Conservation (phyloP, 768 basidiomycete genomes). For the Mycena indigotica region DNA sequence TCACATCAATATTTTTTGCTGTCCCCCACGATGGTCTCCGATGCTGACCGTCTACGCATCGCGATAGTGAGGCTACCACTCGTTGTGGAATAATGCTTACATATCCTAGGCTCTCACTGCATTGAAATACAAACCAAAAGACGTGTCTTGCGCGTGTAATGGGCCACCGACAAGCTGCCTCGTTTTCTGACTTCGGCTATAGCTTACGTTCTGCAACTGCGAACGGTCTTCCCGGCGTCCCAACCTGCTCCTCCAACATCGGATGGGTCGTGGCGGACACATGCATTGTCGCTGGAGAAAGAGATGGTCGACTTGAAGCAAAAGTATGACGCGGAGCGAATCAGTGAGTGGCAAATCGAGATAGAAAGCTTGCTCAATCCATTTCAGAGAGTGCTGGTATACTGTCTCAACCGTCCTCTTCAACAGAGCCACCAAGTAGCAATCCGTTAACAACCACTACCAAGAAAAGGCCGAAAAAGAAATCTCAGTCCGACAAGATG, state of each 20-base stretch:
- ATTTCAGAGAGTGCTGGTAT: too few species aligned
- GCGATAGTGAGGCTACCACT: conserved; percentile 38
- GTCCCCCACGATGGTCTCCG: conserved; percentile 12
- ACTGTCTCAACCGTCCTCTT: too few species aligned
- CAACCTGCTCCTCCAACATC: conserved; percentile 20
- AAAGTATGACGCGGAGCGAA: conserved; percentile 43
- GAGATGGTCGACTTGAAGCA: conserved; percentile 39
- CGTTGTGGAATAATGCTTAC: conserved; percentile 1
- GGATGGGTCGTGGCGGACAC: conserved; percentile 41
- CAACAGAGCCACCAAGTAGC: neutral
- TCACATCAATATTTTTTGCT: neutral
- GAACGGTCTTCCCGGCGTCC: conserved; percentile 34
- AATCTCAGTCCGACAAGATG: conserved; percentile 9
- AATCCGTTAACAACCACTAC: conserved; percentile 3
- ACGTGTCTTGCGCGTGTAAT: conserved; percentile 45
- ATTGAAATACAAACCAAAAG: conserved; percentile 46
- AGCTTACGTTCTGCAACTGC: conserved; percentile 52
- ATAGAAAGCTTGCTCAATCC: too few species aligned
- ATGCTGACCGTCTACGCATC: conserved; percentile 42
- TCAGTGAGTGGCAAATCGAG: conserved; percentile 37
- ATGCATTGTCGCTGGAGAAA: conserved; percentile 45
- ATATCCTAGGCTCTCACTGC: conserved; percentile 47
- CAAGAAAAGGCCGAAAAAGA: conserved; percentile 23
- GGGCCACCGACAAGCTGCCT: neutral
- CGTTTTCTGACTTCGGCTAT: too few species aligned